Evolutionary conservation across 495 filamentous ascomycete genomes (phyloP).

Genomic region (Pyronema omphalodes): DNA sequence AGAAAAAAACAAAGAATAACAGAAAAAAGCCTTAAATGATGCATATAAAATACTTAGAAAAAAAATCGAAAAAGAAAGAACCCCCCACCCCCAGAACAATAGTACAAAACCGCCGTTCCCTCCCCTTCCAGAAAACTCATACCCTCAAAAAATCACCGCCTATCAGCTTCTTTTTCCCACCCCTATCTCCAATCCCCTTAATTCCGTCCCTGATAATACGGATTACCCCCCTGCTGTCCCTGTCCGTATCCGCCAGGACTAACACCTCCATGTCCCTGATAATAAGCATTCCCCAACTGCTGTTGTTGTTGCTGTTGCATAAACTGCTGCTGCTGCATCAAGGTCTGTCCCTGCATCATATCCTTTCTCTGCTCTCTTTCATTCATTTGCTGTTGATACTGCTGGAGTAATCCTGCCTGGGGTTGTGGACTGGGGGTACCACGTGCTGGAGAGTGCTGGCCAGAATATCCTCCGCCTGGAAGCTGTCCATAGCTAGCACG

Average conservation of each 20-base stretch:
- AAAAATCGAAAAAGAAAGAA: neutral
- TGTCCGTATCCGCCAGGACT: neutral
- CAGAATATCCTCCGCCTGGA: too few relatives aligned
- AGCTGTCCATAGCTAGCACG: too few relatives aligned
- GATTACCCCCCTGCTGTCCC: neutral
- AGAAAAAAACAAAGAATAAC: neutral
- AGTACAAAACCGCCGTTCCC: neutral
- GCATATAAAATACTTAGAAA: neutral
- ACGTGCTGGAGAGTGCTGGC: too few relatives aligned
- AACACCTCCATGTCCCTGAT: neutral
- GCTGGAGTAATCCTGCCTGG: constrained; percentile 22
- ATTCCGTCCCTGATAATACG: neutral
- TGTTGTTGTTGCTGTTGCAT: constrained; percentile 14
- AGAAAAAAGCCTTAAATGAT: neutral
- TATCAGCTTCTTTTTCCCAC: neutral
- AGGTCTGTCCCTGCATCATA: too few relatives aligned
- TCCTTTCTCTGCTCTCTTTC: neutral
- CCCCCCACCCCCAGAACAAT: too few relatives aligned
- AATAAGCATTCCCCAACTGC: constrained; percentile 8
- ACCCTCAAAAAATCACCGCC: neutral
- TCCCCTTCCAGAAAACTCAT: neutral
- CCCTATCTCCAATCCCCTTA: neutral
- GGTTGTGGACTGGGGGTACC: constrained; percentile 15
- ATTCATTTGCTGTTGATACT: constrained; percentile 6
- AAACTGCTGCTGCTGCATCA: neutral